A percentile compares a stretch with the other conserved stretches of the same genome.
Conservation (phyloP, 257 asterid genomes). For the Verbascum thapsus region DNA sequence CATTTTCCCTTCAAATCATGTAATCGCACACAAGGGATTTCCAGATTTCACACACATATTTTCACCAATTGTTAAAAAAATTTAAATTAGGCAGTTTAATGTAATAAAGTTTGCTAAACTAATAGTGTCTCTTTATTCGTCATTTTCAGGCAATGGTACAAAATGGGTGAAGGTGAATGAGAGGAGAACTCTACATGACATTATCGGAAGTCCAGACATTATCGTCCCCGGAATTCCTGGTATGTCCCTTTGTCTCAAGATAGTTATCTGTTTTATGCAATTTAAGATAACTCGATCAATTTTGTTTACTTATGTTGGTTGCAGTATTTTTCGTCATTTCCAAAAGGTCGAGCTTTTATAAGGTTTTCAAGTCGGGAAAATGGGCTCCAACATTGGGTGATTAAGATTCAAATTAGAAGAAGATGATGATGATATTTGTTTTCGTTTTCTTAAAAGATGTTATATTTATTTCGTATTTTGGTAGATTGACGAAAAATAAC, state of each 20-base stretch:
- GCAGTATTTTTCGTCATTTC: conserved; percentile 80
- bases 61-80: not conserved
- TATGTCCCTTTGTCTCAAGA: conserved; percentile 31
- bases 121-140: conserved; percentile 11
- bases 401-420: conserved; percentile 26
- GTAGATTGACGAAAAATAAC: too few species aligned
- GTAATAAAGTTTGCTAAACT: conserved; percentile 1
- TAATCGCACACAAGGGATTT: too few species aligned
- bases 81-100: conserved; percentile 3
- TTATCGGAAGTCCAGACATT: conserved; percentile 57
- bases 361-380: conserved; percentile 70
- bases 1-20: too few species aligned
- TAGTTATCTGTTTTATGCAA: conserved; percentile 6
- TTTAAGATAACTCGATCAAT: conserved; percentile 18
- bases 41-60: not conserved
- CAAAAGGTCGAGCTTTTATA: conserved; percentile 67
- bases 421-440: conserved; percentile 14
- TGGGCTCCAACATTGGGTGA: conserved; percentile 59
- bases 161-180: conserved; percentile 74
- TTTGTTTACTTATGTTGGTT: conserved; percentile 25
- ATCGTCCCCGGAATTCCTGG: conserved; percentile 89
- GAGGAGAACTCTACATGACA: conserved; percentile 67
- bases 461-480: too few species aligned
- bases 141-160: conserved; percentile 43
- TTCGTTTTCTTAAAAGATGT: not conserved